Base-by-base conservation (phyloP, 768 basidiomycete genomes). In the Kwoniella europaea region DNA sequence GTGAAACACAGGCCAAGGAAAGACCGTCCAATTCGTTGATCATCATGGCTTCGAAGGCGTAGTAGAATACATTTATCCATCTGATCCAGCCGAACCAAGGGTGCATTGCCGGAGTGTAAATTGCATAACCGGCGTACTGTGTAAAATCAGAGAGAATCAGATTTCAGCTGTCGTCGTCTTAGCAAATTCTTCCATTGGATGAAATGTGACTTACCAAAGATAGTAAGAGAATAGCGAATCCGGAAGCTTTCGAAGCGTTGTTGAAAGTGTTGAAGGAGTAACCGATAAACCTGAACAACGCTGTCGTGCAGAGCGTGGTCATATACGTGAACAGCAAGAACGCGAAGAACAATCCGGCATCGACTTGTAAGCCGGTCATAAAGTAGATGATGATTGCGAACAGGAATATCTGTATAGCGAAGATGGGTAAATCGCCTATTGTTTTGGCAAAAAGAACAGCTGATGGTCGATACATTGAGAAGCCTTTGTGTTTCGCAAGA, bases 351-450 rank as follows among this genome's bases (percentile, higher is more conserved):
- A 63, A 66, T 15, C 79, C 76, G 0, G 76, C 72, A 3, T 65
- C 62, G 10, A 42, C 44, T 58, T 74, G 65, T 13, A 79, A 68
- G 12, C 76, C 77, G 10, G 66, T 58, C 80, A 79, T 79, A 60
- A 79, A 81, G 74, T 81, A 81, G 71, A 81, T 69, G 69, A 81
- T 81, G 24, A 81, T 43, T n/a, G 78, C 69, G 67, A 81, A 81
- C 54, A 79, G 67, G 67, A 77, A 70, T 57, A 82, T 72, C 46
- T 82, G 78, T 43, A 79, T 63, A 20, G 77, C 69, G 61, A 81
- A 82, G 74, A 85, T 82, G 2, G 86, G 86, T 0, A 86, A 67
- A 72, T 86, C 86, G 54, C 82, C 81, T 16, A 86, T 76, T 73
- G 84, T 84, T 29, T 83, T 79, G 2, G 86, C 85, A 20, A 87